phyloP scores from a whole-genome alignment of 495 filamentous ascomycete genomes.

The Aspergillus saccharolyticus region DNA sequence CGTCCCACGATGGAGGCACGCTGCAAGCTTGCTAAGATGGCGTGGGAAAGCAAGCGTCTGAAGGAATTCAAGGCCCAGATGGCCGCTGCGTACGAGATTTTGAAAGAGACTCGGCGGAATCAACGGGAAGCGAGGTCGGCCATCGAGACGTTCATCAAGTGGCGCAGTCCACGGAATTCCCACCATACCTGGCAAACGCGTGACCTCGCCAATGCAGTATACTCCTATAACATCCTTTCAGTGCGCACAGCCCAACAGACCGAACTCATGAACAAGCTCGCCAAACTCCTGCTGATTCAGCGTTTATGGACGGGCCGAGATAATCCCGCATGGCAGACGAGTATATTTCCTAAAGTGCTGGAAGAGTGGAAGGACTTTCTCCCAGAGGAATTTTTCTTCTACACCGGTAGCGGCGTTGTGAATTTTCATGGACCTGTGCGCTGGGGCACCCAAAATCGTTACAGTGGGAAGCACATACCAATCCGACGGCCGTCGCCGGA shows the following conservation, averaged over 20 bases:
- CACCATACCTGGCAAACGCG: slow-evolving; percentile 17
- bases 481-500: slow-evolving; percentile 14
- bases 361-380: slow-evolving; percentile 49
- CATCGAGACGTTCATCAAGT: slow-evolving; percentile 23
- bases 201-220: slow-evolving; percentile 32
- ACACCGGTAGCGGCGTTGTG: slow-evolving; percentile 25
- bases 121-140: slow-evolving; percentile 22
- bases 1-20: slow-evolving; percentile 51
- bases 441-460: slow-evolving; percentile 6
- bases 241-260: slow-evolving; percentile 31
- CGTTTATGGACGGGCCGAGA: slow-evolving; percentile 20
- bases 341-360: slow-evolving; percentile 37
- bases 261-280: slow-evolving; percentile 18
- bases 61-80: slow-evolving; percentile 23
- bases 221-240: slow-evolving; percentile 34
- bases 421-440: slow-evolving; percentile 14
- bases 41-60: slow-evolving; percentile 15
- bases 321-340: slow-evolving; percentile 24
- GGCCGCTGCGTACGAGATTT: slow-evolving; percentile 28
- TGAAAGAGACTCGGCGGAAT: slow-evolving; percentile 25
- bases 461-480: slow-evolving; percentile 12
- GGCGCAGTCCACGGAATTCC: not conserved
- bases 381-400: slow-evolving; percentile 30
- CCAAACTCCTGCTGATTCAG: slow-evolving; percentile 13
- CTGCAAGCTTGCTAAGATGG: slow-evolving; percentile 42